Percentiles rank a stretch among this genome's conserved stretches.
phyloP scores from a whole-genome alignment of 495 filamentous ascomycete species.

The Lophiotrema nucula region DNA sequence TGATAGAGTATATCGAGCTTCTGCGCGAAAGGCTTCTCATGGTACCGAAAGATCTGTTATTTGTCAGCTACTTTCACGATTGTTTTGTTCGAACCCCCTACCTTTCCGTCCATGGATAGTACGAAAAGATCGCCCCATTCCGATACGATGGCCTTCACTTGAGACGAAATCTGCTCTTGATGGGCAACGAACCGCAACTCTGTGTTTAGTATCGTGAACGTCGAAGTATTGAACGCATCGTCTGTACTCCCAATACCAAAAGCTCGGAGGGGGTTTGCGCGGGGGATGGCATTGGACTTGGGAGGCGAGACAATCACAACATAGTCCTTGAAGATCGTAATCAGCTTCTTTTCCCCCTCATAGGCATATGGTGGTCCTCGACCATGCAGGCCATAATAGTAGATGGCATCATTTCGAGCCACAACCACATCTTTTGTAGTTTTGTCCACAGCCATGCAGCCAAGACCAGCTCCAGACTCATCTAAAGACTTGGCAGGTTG shows the following conservation, averaged over 20 bases:
- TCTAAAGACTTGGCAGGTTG: conserved; percentile 86
- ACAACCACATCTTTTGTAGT: conserved; percentile 81
- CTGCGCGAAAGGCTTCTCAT: conserved; percentile 86
- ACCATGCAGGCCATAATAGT: conserved; percentile 84
- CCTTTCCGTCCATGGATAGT: conserved; percentile 86
- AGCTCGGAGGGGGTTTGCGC: conserved; percentile 54
- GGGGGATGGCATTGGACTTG: conserved; percentile 51
- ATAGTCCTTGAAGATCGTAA: conserved; percentile 81
- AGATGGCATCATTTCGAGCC: conserved; percentile 89
- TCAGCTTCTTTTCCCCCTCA: conserved; percentile 82
- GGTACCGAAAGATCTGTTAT: conserved; percentile 76
- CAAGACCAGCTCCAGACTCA: conserved; percentile 81
- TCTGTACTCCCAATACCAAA: conserved; percentile 64
- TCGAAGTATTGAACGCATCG: conserved; percentile 75
- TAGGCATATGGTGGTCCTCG: conserved; percentile 84
- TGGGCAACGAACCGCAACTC: conserved; percentile 89
- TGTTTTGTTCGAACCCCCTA: conserved; percentile 40
- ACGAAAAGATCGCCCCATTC: conserved; percentile 92
- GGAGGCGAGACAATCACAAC: conserved; percentile 87
- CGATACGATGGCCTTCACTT: conserved; percentile 74
- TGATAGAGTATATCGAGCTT: conserved; percentile 93
- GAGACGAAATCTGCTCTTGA: conserved; percentile 74
- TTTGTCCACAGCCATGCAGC: conserved; percentile 86
- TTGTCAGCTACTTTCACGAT: background rate
- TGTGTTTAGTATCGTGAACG: conserved; percentile 85